Percentiles rank a stretch among this genome's conserved stretches.
These are phyloP conservation scores for Neopestalotiopsis clavispora DNA, from an alignment of 2,329 filamentous ascomycete genomes.

Conservation along the genomic window DNA sequence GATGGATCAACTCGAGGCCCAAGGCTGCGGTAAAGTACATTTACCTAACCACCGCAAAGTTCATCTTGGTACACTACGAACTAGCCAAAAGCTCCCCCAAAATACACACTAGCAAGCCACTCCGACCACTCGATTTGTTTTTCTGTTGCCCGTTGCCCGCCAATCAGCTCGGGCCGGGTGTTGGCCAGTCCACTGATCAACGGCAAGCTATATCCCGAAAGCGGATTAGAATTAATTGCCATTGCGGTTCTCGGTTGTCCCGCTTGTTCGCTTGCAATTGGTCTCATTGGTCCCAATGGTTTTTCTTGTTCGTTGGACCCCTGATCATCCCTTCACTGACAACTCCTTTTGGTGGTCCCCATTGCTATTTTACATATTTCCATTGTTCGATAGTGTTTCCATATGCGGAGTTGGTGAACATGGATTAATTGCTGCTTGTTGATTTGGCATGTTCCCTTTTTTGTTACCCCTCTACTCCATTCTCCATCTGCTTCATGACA, in stretches of 20 bases:
- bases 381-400: neutral
- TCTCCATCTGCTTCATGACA: too few relatives aligned
- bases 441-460: neutral
- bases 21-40: neutral
- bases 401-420: neutral
- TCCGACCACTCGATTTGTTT: constrained; percentile 5
- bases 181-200: constrained; percentile 9
- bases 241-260: constrained; percentile 1
- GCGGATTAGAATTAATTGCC: constrained; percentile 1
- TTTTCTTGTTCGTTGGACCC: neutral
- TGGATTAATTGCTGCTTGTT: neutral
- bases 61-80: neutral
- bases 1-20: neutral
- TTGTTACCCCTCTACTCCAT: neutral
- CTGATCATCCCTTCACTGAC: neutral
- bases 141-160: neutral
- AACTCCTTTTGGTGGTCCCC: neutral
- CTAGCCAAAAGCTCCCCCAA: neutral
- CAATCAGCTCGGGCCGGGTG: neutral
- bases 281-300: neutral
- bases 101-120: neutral
- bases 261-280: neutral
- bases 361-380: constrained; percentile 5
- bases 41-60: neutral
- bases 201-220: constrained; percentile 4